Conservation (phyloP, 371 early-diverging fungal species). For the Mucor indicus region DNA sequence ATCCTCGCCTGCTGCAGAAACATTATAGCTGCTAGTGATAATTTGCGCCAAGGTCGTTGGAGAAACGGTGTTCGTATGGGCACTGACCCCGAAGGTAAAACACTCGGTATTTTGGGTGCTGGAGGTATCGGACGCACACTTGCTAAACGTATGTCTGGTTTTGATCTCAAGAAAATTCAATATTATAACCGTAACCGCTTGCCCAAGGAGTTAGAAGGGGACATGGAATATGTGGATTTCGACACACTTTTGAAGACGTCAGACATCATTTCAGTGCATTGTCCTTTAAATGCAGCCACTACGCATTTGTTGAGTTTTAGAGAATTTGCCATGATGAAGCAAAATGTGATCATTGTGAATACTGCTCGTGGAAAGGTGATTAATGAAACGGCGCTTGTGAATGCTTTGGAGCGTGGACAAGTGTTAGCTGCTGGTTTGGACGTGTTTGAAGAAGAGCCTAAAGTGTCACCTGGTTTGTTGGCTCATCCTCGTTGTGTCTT, state of each 20-base stretch:
- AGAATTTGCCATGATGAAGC: conserved; percentile 53
- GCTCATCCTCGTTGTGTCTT: conserved; percentile 37
- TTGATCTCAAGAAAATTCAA: conserved; percentile 49
- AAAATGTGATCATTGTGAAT: conserved; percentile 53
- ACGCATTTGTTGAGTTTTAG: conserved; percentile 41
- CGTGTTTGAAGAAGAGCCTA: conserved; percentile 58
- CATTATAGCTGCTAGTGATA: conserved; percentile 37
- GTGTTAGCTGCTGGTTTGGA: conserved; percentile 57
- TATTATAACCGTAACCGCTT: conserved; percentile 54
- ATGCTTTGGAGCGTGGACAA: conserved; percentile 54
- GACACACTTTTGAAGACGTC: conserved; percentile 48
- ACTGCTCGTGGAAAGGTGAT: conserved; percentile 63
- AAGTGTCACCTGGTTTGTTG: conserved; percentile 36
- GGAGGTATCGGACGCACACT: conserved; percentile 62
- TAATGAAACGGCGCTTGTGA: conserved; percentile 49
- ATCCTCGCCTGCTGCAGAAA: conserved; percentile 50
- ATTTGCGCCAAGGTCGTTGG: conserved; percentile 49
- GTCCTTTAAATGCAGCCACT: conserved; percentile 52
- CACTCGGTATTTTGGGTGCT: conserved; percentile 57
- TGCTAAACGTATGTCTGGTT: conserved; percentile 53
- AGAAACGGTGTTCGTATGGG: conserved; percentile 46
- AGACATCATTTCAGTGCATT: conserved; percentile 58
- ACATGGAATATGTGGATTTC: conserved; percentile 49
- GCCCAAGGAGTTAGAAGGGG: conserved; percentile 28
- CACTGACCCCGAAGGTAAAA: conserved; percentile 46